Percentiles rank a stretch among this genome's conserved stretches.
Evolutionary conservation across 768 basidiomycete species (phyloP).

Genomic region (Royoungia palumana): DNA sequence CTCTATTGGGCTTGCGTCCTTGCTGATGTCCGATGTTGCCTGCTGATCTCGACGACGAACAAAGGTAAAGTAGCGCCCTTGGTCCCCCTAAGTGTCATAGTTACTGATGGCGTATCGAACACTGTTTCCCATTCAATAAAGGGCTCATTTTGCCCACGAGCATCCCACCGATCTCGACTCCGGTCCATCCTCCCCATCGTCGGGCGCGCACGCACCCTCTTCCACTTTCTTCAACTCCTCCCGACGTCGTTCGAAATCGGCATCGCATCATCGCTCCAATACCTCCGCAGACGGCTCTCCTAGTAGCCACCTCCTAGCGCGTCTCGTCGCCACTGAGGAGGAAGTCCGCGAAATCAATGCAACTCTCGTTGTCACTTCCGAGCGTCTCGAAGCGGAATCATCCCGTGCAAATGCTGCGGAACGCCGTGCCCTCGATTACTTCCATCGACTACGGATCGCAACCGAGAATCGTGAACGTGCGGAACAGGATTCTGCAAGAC

Average conservation of each 20-base stretch:
- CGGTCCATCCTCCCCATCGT: constrained; percentile 26
- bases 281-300: constrained; percentile 27
- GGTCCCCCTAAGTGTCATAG: neutral
- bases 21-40: constrained; percentile 25
- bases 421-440: constrained; percentile 45
- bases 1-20: constrained; percentile 5
- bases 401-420: constrained; percentile 44
- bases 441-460: constrained; percentile 38
- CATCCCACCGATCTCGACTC: constrained; percentile 33
- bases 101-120: constrained; percentile 2
- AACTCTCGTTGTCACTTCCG: constrained; percentile 20
- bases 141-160: constrained; percentile 24
- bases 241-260: constrained; percentile 25
- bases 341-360: constrained; percentile 32
- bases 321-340: constrained; percentile 28
- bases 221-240: constrained; percentile 12
- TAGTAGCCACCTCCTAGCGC: constrained; percentile 30
- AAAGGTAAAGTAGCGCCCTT: constrained; percentile 18
- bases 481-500: constrained; percentile 37
- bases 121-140: constrained; percentile 1
- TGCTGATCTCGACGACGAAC: constrained; percentile 28
- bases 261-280: constrained; percentile 26
- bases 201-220: neutral
- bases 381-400: constrained; percentile 41
- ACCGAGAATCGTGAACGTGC: constrained; percentile 38